Evolutionary conservation across 2,329 filamentous ascomycete genomes (phyloP), one percentile per base, ranked within the genome.

Genomic region (Colletotrichum sp.): DNA sequence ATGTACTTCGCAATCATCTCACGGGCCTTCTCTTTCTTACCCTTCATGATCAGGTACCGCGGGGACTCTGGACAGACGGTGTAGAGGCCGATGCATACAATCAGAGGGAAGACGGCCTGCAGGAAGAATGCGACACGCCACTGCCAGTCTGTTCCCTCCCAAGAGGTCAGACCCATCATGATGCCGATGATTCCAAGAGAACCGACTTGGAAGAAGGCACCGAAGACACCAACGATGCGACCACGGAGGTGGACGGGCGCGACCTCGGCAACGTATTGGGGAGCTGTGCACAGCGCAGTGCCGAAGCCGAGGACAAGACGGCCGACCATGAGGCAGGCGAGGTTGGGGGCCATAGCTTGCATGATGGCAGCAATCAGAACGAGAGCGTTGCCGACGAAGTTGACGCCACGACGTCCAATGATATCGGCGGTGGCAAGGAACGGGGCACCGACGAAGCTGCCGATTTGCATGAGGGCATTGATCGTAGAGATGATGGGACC

Each of bases 261-360:
- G 19, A 82, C 72, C 72, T 82, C 81, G 25, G 80, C 80, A 61
- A 82, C 80, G 75, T 81, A 82, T 65, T 82, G 81, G 1, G 80
- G 78, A 8, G 80, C 80, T 5, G 80, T 80, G 61, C 80, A 81
- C 34, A 82, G 78, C 1, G 81, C 80, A 62, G 79, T 85, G 79
- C 86, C 86, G 69, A 92, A 91, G 22, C 90, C 90, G 1, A 92
- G 87, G 6, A 92, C 81, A 77, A 92, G 91, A 29, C 90, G 87
- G 4, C 89, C 90, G 8, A 86, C 85, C 52, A 88, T 83, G n/a
- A 88, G 86, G 63, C 86, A 85, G 16, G 80, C 80, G 57, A 85
- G 83, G 36, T 79, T 82, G 7, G 81, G 82, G 3, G 86, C 83
- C 16, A 82, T 80, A 6, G 82, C 86, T 75, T 88, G 86, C 74